Conservation (phyloP, 2,329 filamentous ascomycete genomes). For the Xylariaceae sp. region DNA sequence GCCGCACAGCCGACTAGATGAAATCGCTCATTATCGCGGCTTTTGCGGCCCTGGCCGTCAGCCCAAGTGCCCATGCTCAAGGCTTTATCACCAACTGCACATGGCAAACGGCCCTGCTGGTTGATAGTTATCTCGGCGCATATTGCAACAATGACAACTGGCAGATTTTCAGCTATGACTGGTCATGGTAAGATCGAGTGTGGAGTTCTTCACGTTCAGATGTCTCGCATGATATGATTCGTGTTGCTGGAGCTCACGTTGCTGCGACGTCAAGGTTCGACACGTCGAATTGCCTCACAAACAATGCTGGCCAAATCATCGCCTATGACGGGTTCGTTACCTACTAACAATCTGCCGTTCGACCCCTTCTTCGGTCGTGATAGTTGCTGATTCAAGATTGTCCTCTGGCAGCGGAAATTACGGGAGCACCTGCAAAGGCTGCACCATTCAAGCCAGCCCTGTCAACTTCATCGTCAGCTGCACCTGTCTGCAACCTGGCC, state of each 20-base stretch:
- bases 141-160: slow-evolving; percentile 40
- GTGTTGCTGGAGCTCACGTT: slow-evolving; percentile 4
- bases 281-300: slow-evolving; percentile 33
- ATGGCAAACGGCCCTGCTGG: slow-evolving; percentile 35
- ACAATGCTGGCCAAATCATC: slow-evolving; percentile 30
- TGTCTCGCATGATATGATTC: background rate
- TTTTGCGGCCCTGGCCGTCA: slow-evolving; percentile 25
- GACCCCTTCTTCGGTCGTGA: background rate
- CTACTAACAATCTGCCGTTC: background rate
- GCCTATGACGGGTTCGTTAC: slow-evolving; percentile 25
- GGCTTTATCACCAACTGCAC: slow-evolving; percentile 36
- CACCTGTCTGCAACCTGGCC: slow-evolving; percentile 25
- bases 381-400: slow-evolving; percentile 3
- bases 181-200: slow-evolving; percentile 35
- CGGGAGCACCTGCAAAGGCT: slow-evolving; percentile 29
- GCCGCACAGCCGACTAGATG: slow-evolving; percentile 1
- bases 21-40: slow-evolving; percentile 7
- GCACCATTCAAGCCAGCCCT: slow-evolving; percentile 26
- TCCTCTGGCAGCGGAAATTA: slow-evolving; percentile 30
- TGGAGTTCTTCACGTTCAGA: background rate
- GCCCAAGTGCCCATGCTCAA: slow-evolving; percentile 29
- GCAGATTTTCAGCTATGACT: slow-evolving; percentile 37
- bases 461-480: slow-evolving; percentile 27
- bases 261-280: slow-evolving; percentile 33
- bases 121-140: slow-evolving; percentile 35